A percentile compares a stretch with the other conserved stretches of the same genome.
Evolutionary conservation across 164 flowering plant species (phyloP).

Genomic region (Aristolochia fimbriata): DNA sequence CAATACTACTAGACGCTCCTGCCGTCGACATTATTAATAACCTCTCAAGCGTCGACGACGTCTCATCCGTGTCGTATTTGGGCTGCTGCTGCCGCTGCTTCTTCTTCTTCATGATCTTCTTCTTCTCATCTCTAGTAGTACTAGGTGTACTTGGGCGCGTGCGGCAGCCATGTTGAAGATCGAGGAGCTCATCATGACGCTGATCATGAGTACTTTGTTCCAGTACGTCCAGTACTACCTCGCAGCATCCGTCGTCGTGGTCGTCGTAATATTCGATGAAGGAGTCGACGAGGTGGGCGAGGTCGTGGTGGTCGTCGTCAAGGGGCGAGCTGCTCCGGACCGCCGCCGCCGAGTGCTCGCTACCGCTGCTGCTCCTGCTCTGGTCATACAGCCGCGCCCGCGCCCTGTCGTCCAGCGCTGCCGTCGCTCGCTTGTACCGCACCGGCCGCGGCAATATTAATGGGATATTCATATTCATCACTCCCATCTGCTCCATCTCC

Average conservation of each 20-base stretch:
- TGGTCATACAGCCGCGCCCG: constrained; percentile 4
- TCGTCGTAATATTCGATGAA: constrained; percentile 2
- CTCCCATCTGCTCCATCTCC: too few species aligned
- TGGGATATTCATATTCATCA: too few species aligned
- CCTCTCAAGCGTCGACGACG: constrained; percentile 8
- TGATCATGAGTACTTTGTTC: too few species aligned
- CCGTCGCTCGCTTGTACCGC: constrained; percentile 28
- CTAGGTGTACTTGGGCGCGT: too few species aligned
- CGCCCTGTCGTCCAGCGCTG: constrained; percentile 3
- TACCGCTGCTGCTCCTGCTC: constrained; percentile 18
- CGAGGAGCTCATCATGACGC: too few species aligned
- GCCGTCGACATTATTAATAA: constrained; percentile 14
- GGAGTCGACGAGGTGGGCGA: constrained; percentile 3
- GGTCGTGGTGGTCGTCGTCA: too few species aligned
- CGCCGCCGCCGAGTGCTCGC: constrained; percentile 20
- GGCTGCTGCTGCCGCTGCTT: too few species aligned
- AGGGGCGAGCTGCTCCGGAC: constrained; percentile 7
- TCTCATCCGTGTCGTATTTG: constrained; percentile 23
- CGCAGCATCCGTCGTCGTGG: neutral
- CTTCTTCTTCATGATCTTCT: neutral
- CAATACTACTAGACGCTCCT: too few species aligned
- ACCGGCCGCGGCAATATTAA: too few species aligned
- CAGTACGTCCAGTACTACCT: constrained; percentile 12
- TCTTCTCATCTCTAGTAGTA: constrained; percentile 12
- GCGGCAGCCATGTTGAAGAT: too few species aligned